phyloP scores from a whole-genome alignment of 2,329 filamentous ascomycete genomes.

The Ramularia collo-cygni region DNA sequence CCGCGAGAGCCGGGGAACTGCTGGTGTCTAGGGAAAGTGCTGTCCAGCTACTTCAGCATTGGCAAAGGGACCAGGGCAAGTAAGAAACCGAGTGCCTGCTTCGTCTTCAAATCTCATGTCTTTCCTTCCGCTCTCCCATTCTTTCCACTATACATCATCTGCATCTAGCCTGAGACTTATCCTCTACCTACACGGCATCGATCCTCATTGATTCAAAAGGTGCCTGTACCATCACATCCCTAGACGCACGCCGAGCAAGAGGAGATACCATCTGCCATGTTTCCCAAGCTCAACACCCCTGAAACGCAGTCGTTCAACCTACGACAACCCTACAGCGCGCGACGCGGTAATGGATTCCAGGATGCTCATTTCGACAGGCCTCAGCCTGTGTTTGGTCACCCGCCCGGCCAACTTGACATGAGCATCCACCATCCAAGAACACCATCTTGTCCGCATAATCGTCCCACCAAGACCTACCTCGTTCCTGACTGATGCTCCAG shows the following conservation, averaged over 20 bases:
- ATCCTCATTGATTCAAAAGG: background rate
- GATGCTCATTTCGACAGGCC: too few species aligned
- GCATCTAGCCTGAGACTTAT: too few species aligned
- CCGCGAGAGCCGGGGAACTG: too few species aligned
- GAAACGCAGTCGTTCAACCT: conserved; percentile 11
- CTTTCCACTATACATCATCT: conserved; percentile 12
- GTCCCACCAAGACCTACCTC: background rate
- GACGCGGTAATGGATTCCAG: conserved; percentile 6
- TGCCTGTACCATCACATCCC: too few species aligned
- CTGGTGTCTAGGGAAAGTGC: too few species aligned
- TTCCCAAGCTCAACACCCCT: conserved; percentile 15
- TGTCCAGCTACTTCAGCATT: too few species aligned
- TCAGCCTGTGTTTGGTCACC: conserved; percentile 1
- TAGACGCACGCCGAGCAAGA: too few species aligned
- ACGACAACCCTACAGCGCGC: conserved; percentile 11
- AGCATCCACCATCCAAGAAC: conserved; percentile 23
- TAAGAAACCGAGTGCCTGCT: too few species aligned
- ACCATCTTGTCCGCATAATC: conserved; percentile 15
- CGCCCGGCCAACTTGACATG: conserved; percentile 16
- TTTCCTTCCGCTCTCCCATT: conserved; percentile 11
- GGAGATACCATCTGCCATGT: conserved; percentile 13
- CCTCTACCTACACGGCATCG: conserved; percentile 2
- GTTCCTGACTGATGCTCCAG: conserved; percentile 2
- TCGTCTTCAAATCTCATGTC: too few species aligned
- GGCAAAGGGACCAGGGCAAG: too few species aligned